Evolutionary conservation across 495 filamentous ascomycete genomes (phyloP), one percentile per base, ranked within the genome.

Genomic region (Aspergillus egyptiacus): DNA sequence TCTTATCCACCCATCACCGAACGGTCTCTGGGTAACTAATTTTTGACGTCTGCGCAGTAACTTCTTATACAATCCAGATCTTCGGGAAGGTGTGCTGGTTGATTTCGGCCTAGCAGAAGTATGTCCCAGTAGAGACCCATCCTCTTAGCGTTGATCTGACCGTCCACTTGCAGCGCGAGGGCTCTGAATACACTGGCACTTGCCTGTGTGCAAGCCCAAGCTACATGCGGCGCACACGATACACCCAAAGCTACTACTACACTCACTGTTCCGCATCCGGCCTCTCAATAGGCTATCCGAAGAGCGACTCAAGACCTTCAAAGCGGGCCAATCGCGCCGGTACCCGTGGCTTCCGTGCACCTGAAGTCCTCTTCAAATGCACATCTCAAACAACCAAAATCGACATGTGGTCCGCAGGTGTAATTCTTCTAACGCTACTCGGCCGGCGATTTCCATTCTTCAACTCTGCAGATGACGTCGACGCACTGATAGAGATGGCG

Each of bases 291-390:
- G 88, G 87, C 7, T 91, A 91, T 58, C 88, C 85, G 0, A 89
- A 90, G 61, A 85, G 86, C 50, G 93, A 98, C 60, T 82, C 80
- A 13, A 80, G 93, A n/a, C 83, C 86, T 0, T 89, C 90, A 32
- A 78, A 88, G 18, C 82, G 93, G 24, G 93, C 93, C 17, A 98
- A 98, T 65, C 81, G 93, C 39, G 93, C 93, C 11, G 93, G 93
- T n/a, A 98, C 93, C 11, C 76, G 93, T 53, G 93, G 93, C 2
- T 98, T 98, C 65, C 85, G 93, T 19, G 94, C 93, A 0, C 93
- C 93, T 33, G 93, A 98, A 64, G 93, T 98, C 13, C 78, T 98
- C 1, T 86, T 98, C 67, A 98, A 98, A 67, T 98, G 93, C 66
- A 97, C 94, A 1, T 84, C 86, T 32, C 93, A 98, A 66, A 95